A percentile compares a stretch with the other conserved stretches of the same genome.
These are phyloP conservation scores for Kuraishia molischiana DNA, from an alignment of 805 yeast species.

Conservation along the genomic window DNA sequence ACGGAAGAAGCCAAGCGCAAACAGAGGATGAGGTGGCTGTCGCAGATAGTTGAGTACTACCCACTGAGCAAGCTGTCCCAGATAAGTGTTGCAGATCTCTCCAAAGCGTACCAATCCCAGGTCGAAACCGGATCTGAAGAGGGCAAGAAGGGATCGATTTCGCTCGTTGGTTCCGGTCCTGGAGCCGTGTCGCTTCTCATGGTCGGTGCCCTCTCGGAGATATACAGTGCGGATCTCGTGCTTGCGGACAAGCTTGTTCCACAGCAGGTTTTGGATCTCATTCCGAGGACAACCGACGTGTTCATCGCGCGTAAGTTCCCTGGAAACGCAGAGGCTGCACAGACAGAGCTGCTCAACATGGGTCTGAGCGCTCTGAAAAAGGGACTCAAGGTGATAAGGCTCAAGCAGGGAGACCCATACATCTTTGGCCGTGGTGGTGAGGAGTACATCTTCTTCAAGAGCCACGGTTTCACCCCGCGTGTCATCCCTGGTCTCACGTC, in stretches of 20 bases:
- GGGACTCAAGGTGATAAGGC: slow-evolving; percentile 75
- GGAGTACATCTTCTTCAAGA: slow-evolving; percentile 61
- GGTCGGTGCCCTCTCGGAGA: slow-evolving; percentile 74
- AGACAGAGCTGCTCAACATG: slow-evolving; percentile 64
- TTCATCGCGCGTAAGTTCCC: slow-evolving; percentile 93
- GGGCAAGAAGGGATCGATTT: slow-evolving; percentile 41
- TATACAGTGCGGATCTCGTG: slow-evolving; percentile 72
- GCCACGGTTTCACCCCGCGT: slow-evolving; percentile 58
- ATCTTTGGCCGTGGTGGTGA: slow-evolving; percentile 96
- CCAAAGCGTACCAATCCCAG: slow-evolving; percentile 25
- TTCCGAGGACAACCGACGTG: slow-evolving; percentile 66
- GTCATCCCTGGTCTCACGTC: slow-evolving; percentile 88
- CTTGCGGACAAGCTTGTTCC: slow-evolving; percentile 93
- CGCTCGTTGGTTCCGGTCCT: slow-evolving; percentile 93
- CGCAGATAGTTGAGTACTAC: slow-evolving; percentile 85
- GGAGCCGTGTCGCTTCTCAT: slow-evolving; percentile 80
- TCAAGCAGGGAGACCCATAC: slow-evolving; percentile 96
- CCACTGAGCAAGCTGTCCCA: slow-evolving; percentile 61
- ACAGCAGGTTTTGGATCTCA: slow-evolving; percentile 68
- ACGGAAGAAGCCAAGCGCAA: slow-evolving; percentile 38
- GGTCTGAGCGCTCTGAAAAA: slow-evolving; percentile 56
- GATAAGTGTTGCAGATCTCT: slow-evolving; percentile 49
- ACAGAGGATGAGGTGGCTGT: slow-evolving; percentile 72
- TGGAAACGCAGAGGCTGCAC: slow-evolving; percentile 93
- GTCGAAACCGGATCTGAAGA: slow-evolving; percentile 1